phyloP scores from a whole-genome alignment of 495 filamentous ascomycete species.

The Penicillium paradoxum region DNA sequence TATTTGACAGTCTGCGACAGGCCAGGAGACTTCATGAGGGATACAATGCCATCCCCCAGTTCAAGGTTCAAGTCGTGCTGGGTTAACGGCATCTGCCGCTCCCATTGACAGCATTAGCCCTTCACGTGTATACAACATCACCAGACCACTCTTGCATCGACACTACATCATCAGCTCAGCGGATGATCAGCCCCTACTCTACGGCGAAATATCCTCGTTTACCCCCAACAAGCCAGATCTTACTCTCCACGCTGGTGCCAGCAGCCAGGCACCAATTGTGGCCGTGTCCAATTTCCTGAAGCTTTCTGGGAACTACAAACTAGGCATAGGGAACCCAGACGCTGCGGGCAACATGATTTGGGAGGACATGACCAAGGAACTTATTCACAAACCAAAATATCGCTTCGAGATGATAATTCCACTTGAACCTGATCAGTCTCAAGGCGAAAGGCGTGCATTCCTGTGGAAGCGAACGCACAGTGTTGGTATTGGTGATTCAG shows the following conservation, averaged over 20 bases:
- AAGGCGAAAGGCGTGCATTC: constrained; percentile 11
- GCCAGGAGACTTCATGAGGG: neutral
- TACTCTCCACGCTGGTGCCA: constrained; percentile 15
- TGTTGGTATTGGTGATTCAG: constrained; percentile 9
- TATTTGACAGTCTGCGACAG: neutral
- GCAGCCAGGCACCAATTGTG: constrained; percentile 13
- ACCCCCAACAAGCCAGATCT: constrained; percentile 18
- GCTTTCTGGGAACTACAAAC: constrained; percentile 14
- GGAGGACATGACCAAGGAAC: constrained; percentile 22
- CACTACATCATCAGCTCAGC: constrained; percentile 18
- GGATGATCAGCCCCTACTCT: constrained; percentile 9
- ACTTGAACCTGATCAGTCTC: neutral
- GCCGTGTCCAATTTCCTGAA: constrained; percentile 21
- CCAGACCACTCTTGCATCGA: constrained; percentile 7
- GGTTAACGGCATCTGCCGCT: constrained; percentile 4
- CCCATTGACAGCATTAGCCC: neutral
- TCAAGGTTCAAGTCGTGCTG: constrained; percentile 2
- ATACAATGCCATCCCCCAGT: constrained; percentile 5
- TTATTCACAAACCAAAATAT: constrained; percentile 10
- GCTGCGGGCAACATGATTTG: constrained; percentile 12
- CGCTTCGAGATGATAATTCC: constrained; percentile 18
- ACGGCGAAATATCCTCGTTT: constrained; percentile 14
- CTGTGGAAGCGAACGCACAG: constrained; percentile 23
- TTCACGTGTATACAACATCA: constrained; percentile 11
- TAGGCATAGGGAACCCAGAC: constrained; percentile 18